Base-by-base conservation (phyloP, 2,329 filamentous ascomycete genomes). In the Paradendryphiella salina region DNA sequence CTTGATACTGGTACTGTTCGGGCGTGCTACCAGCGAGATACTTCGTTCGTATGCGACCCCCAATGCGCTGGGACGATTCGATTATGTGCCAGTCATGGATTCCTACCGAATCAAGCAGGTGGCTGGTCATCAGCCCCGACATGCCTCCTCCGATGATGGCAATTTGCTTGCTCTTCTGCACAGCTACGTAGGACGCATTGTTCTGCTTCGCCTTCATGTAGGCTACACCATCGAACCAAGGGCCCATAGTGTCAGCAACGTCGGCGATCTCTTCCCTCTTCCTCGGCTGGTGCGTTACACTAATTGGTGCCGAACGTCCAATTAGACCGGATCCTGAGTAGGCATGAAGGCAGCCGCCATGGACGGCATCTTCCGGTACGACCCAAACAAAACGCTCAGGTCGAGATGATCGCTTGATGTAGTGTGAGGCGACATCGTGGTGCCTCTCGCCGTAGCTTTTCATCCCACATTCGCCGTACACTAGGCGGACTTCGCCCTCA, bases 71-170 rank as follows among this genome's bases (percentile, higher is more conserved):
- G 5, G 79, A 80, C 0, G 82, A 81, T 66, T 88, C 85, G 14
- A 85, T 75, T 47, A 88, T 85, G 37, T 80, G 78, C 72, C 85
- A 78, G 66, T 87, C 82, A 29, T 77, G 76, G 44, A 87, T 76
- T 3, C 85, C 85, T 2, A 81, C 66, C 71, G 79, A 74, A 71
- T 80, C 73, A 1, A 81, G 70, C 0, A 73, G 61, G 6, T 67
- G 56, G 56, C 64, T 64, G 75, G 79, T 86, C 79, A 87, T 83
- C 38, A 88, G 69, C 0, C 85, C 85, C 1, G 82, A 76, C 79
- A 87, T 86, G 5, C 85, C 85, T 10, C 80, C 85, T 13, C 85
- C 85, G 4, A 87, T 74, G 38, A 88, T 87, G 43, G 79, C 85
- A 54, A 88, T 78, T 37, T 70, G 75, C 66, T 84, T 85, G 54